Conservation (phyloP, 129 eudicot genomes). For the Centaurea solstitialis region DNA sequence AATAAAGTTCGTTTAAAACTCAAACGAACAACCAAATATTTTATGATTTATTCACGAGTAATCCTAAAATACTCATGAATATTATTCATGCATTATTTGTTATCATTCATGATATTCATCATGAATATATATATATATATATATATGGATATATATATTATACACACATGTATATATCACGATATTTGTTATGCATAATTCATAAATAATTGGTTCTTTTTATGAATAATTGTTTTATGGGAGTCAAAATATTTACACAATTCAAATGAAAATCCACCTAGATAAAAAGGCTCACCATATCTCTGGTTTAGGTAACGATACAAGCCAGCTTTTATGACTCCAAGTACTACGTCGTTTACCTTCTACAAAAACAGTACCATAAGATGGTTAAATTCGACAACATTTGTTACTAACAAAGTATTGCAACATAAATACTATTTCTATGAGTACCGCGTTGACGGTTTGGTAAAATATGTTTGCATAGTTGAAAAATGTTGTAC, state of each 20-base stretch:
- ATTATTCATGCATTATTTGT: no score
- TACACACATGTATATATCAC: background rate
- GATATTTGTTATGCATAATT: background rate
- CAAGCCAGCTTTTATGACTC: conserved; percentile 29
- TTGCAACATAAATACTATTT: background rate
- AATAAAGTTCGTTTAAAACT: background rate
- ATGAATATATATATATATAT: no score
- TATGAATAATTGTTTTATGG: no score
- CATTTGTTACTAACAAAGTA: background rate
- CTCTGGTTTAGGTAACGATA: conserved; percentile 17
- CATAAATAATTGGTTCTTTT: no score
- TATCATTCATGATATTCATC: background rate
- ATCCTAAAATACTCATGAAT: background rate
- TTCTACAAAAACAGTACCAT: background rate
- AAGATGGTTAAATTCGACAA: background rate
- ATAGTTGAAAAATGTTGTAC: background rate
- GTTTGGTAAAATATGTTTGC: background rate
- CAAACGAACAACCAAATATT: no score
- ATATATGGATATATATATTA: background rate
- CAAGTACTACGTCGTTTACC: conserved; percentile 25
- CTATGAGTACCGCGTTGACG: background rate
- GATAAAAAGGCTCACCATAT: background rate
- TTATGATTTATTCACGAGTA: background rate
- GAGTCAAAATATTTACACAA: background rate
- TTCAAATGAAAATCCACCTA: background rate